Evolutionary conservation across 306 rosid species (phyloP), one percentile per base, ranked within the genome.

Genomic region (Abrus precatorius): DNA sequence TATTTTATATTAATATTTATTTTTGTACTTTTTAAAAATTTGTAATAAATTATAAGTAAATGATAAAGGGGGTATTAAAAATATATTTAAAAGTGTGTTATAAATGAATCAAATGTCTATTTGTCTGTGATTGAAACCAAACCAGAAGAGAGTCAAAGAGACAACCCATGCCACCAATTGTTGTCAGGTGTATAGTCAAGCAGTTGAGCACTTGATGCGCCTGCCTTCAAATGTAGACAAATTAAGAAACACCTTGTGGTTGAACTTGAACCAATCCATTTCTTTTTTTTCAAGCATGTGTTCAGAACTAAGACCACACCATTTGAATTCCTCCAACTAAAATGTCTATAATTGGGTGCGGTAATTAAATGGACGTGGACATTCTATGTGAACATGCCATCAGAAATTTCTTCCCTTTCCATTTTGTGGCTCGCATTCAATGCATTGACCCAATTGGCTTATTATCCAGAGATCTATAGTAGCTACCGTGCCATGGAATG

Each of bases 301-400:
- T 56, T 38, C 72, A 70, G 53, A 75, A 69, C 0, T 14, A 44
- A 5, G 82, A 60, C 78, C 81, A 36, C 10, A 40, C 14, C 5
- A 34, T 71, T 84, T 80, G 88, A 85, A 81, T 75, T 80, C 47
- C 36, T 55, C 45, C 76, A 57, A 63, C 0, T 3, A 74, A 32
- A 20, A 71, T 71, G 75, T 83, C 86, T 54, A 83, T 54, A 64
- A 32, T 9, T 44, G 78, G 64, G 63, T 61, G 75, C 69, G 62
- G 27, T 10, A 75, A 80, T 76, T 54, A 76, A 84, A 61, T 45
- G 74, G 86, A 82, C 62, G 32, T 69, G 34, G 85, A 82, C 77
- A 67, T 41, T 36, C 12, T 6, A 62, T 73, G 80, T 74, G 86
- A 82, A 73, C 78, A 38, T 54, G 57, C 55, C 69, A 9, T 38